Base-by-base conservation (phyloP, 371 early-diverging fungal species). In the Batkoa obscura region DNA sequence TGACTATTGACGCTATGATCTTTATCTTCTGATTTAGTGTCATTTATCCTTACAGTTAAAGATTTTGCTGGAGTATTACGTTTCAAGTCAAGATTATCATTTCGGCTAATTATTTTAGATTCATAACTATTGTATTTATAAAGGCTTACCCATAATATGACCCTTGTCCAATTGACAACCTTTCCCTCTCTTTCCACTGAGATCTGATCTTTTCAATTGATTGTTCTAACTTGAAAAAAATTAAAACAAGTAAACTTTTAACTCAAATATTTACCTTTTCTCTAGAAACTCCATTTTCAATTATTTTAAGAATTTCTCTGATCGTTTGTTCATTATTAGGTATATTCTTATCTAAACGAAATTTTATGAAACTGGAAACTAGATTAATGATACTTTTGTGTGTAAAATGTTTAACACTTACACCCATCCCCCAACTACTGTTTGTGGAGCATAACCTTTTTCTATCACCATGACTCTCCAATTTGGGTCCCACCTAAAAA, bases 291-390 rank as follows among this genome's bases (percentile, higher is more conserved):
- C 75, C 76, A 54, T 80, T 70, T 9, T 62, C 59, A 32, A 83
- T 74, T 55, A 72, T 71, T 4, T 69, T 48, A 23, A 74, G 6
- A 8, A 76, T 70, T 56, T 69, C 70, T 23, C 72, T 69, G 8
- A 73, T 73, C 0, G 67, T 67, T 43, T 56, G 63, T 56, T 77
- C 77, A 53, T 76, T 74, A 60, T 82, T 80, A 15, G 82, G 80
- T 31, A 65, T 68, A 8, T 67, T 64, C 59, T 83, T 82, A 56
- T 84, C 86, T 9, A 59, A 65, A 33, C 81, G 65, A 47, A 82
- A 79, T 38, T 75, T 72, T 13, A 78, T 70, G 65, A 84, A 76
- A 63, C 72, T 69, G 63, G 31, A 9, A 23, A 23, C 23, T 23
- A 23, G 23, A 23, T 23, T 23, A 45, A 2, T 12, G 30, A 43